Base-by-base conservation (phyloP, 1,284 basidiomycete genomes). In the Cryptococcus sp. region DNA sequence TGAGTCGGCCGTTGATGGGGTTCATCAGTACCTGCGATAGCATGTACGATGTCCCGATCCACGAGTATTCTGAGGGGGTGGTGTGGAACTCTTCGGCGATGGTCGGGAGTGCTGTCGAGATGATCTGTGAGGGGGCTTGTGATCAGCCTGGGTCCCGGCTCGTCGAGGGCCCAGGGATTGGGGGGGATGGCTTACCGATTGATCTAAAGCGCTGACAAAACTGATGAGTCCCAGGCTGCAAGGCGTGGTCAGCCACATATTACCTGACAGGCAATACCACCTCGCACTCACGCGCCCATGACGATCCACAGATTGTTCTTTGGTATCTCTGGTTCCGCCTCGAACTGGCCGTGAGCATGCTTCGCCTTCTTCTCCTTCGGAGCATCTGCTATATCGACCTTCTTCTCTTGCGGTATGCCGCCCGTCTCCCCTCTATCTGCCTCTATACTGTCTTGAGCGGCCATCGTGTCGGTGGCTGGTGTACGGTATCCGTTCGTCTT, bases 401-500 rank as follows among this genome's bases (percentile, higher is more conserved):
- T 33, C 28, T 33, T 33, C 28, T 33, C 28, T 33, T 33, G 28
- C 28, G 4, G 28, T 33, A 33, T 33, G 5, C 28, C 28, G 5
- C 4, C 28, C 5, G 28, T 4, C 28, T 33, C 28, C 9, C 28
- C 28, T 33, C 28, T 33, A 33, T 33, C 28, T 33, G 9, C 28
- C 28, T 33, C 28, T 33, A 33, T 33, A 33, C 28, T 33, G 9
- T 33, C 28, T 33, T 33, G 5, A 9, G 28, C 28, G 28, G 4
- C 9, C 28, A 33, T 33, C 28, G 28, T 33, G 28, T 33, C n/a
- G n/a, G n/a, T n/a, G n/a, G n/a, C n/a, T n/a, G n/a, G n/a, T n/a
- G n/a, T 33, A 9, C 54, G 15, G 69, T 67, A 6, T 87, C 85
- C 7, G 69, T 78, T 68, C 81, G 82, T 68, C 94, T 92, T 79